Evolutionary conservation across 2,329 filamentous ascomycete species (phyloP).

Genomic region (Salinomyces thailandicus): DNA sequence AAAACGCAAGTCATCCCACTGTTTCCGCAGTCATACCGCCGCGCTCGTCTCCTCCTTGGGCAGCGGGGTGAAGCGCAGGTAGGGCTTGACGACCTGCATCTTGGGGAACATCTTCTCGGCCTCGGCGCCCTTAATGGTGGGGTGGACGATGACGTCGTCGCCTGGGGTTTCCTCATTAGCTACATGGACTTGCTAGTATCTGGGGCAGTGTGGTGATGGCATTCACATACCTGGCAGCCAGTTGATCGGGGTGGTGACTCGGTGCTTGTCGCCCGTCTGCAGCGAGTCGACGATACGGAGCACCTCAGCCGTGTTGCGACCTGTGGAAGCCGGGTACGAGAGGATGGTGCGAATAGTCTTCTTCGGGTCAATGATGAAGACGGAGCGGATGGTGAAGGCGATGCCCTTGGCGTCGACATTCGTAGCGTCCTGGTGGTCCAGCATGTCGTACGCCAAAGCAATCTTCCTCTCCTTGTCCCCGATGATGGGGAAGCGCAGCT

Average conservation of each 20-base stretch:
- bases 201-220: too few species aligned
- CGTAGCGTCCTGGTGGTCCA: conserved; percentile 46
- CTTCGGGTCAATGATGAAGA: conserved; percentile 56
- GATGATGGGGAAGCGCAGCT: conserved; percentile 43
- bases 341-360: conserved; percentile 54
- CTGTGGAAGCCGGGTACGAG: conserved; percentile 52
- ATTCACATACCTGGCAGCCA: conserved; percentile 41
- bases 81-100: conserved; percentile 51
- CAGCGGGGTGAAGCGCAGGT: conserved; percentile 49
- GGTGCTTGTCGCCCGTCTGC: conserved; percentile 49
- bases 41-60: conserved; percentile 48
- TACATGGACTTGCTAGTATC: not conserved
- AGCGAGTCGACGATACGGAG: conserved; percentile 43
- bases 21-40: conserved; percentile 23
- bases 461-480: conserved; percentile 44
- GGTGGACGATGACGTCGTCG: conserved; percentile 53
- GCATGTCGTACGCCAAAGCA: conserved; percentile 43
- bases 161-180: conserved; percentile 6
- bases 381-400: conserved; percentile 54
- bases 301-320: conserved; percentile 45
- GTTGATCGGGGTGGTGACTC: conserved; percentile 52
- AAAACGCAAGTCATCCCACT: conserved; percentile 8
- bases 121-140: conserved; percentile 46
- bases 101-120: conserved; percentile 50
- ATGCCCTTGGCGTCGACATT: conserved; percentile 48